Evolutionary conservation across 768 basidiomycete genomes (phyloP), one percentile per base, ranked within the genome.

Genomic region (Boletellus ananiceps): DNA sequence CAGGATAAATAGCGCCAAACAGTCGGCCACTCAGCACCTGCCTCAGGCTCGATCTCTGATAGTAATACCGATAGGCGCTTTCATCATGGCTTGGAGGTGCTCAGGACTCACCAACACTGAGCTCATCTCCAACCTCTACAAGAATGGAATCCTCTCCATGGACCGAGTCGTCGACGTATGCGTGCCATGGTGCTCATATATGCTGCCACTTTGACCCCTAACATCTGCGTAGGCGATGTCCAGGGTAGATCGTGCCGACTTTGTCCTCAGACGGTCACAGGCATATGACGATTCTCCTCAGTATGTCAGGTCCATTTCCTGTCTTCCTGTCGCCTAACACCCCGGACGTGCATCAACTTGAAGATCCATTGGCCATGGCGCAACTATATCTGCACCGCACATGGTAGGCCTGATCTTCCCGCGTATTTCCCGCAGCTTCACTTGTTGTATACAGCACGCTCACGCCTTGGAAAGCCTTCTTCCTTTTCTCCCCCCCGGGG

Each of bases 361-460:
- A 25, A 88, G 88, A 64, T 52, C 74, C 15, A 93, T 93, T 44
- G 87, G 88, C 2, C 78, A 86, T 60, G 84, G 82, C 12, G 94
- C 93, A 13, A 99, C 95, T 0, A 97, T 99, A 54, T 91, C 88
- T 34, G 95, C 95, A 0, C 95, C 95, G 1, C 95, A 99, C 64
- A 98, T 98, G 94, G 88, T 86, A 45, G 62, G 60, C 36, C 27
- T 6, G 9, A 29, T 29, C 23, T 18, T n/a, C 40, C 39, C 40
- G 23, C 21, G 21, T 33, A 25, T 42, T 44, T 4, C 4, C 42
- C 9, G 16, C 35, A 9, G 27, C 38, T 37, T 46, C 8, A 42
- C 44, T 25, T 15, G 21, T 25, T 3, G 7, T n/a, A 8, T 27
- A n/a, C 44, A 88, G 87, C 93, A 96, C 53, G 93, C 92, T 0